These are phyloP conservation scores for Ceratobasidium sp. DNA, from an alignment of 1,284 basidiomycete species.

Conservation along the genomic window DNA sequence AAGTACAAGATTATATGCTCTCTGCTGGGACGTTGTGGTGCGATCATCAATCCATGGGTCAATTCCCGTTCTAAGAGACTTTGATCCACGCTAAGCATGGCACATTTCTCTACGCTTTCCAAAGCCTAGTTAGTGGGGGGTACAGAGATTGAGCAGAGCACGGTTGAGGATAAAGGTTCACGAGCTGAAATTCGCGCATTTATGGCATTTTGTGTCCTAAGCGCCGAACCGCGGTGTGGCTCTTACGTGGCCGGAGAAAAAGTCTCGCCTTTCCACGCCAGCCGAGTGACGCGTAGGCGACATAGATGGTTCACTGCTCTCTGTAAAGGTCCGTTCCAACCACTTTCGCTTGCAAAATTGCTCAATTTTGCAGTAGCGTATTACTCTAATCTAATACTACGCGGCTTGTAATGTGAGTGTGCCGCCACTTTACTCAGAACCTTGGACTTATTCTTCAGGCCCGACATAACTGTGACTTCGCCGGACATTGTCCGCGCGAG, in stretches of 20 bases:
- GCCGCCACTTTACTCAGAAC: neutral
- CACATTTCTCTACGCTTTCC: too few species aligned
- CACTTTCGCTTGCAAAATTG: neutral
- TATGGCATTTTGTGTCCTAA: neutral
- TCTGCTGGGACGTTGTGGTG: neutral
- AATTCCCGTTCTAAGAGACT: constrained; percentile 75
- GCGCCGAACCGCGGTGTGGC: constrained; percentile 27
- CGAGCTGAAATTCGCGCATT: neutral
- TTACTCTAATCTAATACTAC: constrained; percentile 27
- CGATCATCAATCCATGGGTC: constrained; percentile 59
- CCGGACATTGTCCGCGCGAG: constrained; percentile 86
- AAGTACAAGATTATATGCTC: constrained; percentile 28
- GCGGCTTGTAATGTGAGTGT: constrained; percentile 41
- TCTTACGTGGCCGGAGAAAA: constrained; percentile 44
- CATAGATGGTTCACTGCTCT: constrained; percentile 41
- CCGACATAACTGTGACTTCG: constrained; percentile 76
- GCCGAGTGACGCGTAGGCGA: constrained; percentile 14
- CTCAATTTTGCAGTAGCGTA: constrained; percentile 13
- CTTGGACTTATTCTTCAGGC: constrained; percentile 54
- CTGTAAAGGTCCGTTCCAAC: constrained; percentile 1
- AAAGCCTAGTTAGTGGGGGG: too few species aligned
- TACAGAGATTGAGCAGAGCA: too few species aligned
- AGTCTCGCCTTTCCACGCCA: constrained; percentile 8
- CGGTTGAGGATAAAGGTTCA: too few species aligned
- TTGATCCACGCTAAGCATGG: constrained; percentile 64